phyloP scores from a whole-genome alignment of 2,329 filamentous ascomycete species.

The Sporothrix pseudoabietina region DNA sequence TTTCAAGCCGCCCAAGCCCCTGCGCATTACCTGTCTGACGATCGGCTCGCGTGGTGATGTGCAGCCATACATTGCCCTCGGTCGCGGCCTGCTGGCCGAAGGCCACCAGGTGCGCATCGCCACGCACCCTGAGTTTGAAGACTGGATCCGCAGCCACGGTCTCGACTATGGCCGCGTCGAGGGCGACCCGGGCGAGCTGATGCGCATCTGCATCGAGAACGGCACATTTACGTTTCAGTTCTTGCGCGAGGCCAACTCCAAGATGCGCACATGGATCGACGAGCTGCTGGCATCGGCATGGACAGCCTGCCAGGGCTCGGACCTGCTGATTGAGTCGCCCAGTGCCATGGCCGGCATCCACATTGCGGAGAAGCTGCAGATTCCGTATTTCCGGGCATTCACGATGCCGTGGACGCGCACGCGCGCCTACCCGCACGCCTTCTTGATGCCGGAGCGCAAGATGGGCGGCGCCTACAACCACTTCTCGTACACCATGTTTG shows the following conservation, averaged over 20 bases:
- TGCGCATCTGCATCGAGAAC: constrained; percentile 94
- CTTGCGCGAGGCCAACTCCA: constrained; percentile 79
- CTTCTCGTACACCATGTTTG: constrained; percentile 93
- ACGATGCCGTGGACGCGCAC: constrained; percentile 99
- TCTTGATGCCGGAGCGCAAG: constrained; percentile 88
- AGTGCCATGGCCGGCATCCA: constrained; percentile 98
- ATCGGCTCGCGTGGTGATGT: constrained; percentile 96
- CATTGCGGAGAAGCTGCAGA: constrained; percentile 87
- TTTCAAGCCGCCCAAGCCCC: constrained; percentile 78
- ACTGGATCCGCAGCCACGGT: constrained; percentile 87
- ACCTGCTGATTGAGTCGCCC: constrained; percentile 91
- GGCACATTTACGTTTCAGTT: constrained; percentile 96
- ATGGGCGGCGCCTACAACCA: constrained; percentile 96
- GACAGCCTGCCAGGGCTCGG: constrained; percentile 79
- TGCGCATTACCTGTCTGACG: constrained; percentile 88
- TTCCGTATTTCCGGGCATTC: constrained; percentile 96
- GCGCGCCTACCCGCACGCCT: constrained; percentile 92
- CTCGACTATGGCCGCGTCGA: constrained; percentile 89
- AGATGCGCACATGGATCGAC: constrained; percentile 94
- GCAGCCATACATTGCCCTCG: constrained; percentile 94
- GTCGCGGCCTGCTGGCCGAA: constrained; percentile 84
- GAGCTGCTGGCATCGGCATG: constrained; percentile 81
- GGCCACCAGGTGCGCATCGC: constrained; percentile 87
- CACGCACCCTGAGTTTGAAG: constrained; percentile 86
- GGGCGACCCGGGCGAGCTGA: constrained; percentile 89